Evolutionary conservation across 331 rosid species (phyloP), one percentile per base, ranked within the genome.

Genomic region (Acacia concinna): DNA sequence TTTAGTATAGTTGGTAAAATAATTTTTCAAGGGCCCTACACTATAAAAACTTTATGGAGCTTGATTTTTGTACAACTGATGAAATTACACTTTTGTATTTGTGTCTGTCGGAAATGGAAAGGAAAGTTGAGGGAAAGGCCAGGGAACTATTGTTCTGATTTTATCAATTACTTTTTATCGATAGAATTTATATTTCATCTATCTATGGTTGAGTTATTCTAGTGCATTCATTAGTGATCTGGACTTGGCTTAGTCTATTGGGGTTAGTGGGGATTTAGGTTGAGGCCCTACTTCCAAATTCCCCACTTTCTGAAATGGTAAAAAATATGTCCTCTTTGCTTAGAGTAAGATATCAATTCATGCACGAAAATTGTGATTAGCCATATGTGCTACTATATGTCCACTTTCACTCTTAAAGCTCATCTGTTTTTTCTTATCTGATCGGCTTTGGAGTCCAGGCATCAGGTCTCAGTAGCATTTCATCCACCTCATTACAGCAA

Each of bases 371-470:
- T 15, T 68, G 51, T 38, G 7, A 20, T 10, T 38, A 28, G 75
- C 15, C 70, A 49, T 72, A 35, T 37, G 44, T 74, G 51, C 9
- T 69, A 76, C 77, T 23, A 32, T 78, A 38, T 79, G 20, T 85
- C 81, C 92, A 89, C 92, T 81, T 88, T 67, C 87, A 89, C 63
- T 83, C 93, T 70, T 88, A 84, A 75, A 84, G 79, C 79, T 59
- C 88, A 66, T 80, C 90, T 71, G 80, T 86, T 71, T 68, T 86
- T 37, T 77, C 94, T 76, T 92, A 87, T 78, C 88, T 86, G 90
- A 87, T 69, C 65, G 85, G 65, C 82, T 87, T 54, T 93, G 96
- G 96, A 73, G 86, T 89, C 46, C 96, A 92, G 82, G 76, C 90
- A 74, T 78, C 89, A 68, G 88, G 92, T 56, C 88, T 87, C 71